Percentiles rank a stretch among this genome's conserved stretches.
These are phyloP conservation scores for Clitopilus hobsonii DNA, from an alignment of 768 basidiomycete species.

Conservation along the genomic window DNA sequence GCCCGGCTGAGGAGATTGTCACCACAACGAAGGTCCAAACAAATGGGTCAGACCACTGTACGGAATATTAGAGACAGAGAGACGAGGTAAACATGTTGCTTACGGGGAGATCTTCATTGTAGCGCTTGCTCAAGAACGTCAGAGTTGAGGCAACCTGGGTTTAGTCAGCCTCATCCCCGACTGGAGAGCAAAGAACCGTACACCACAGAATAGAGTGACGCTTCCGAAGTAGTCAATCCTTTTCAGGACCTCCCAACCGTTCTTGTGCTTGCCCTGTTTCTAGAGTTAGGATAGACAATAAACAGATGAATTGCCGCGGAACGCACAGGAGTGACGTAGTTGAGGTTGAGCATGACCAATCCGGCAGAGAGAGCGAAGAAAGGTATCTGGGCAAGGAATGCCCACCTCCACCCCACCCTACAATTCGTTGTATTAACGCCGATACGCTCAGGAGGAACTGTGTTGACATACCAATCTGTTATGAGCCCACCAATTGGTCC, in stretches of 20 bases:
- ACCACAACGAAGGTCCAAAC: constrained; percentile 48
- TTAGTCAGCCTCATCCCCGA: background rate
- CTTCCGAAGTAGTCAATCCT: constrained; percentile 77
- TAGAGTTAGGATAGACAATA: background rate
- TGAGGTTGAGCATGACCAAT: constrained; percentile 53
- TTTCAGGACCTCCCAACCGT: constrained; percentile 57
- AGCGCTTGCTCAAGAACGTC: constrained; percentile 65
- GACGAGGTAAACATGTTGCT: constrained; percentile 4
- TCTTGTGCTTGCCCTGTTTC: constrained; percentile 53
- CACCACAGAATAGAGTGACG: constrained; percentile 50
- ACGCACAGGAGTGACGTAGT: constrained; percentile 62
- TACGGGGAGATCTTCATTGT: constrained; percentile 61
- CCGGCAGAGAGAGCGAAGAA: constrained; percentile 55
- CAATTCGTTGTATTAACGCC: background rate
- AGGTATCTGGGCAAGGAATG: constrained; percentile 71
- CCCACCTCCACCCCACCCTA: constrained; percentile 73
- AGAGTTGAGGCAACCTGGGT: constrained; percentile 52
- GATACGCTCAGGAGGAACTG: constrained; percentile 25
- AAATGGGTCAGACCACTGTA: constrained; percentile 49
- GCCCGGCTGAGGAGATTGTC: constrained; percentile 35
- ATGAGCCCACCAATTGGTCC: constrained; percentile 71
- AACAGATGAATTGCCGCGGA: background rate
- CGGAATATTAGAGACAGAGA: background rate
- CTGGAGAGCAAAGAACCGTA: constrained; percentile 27
- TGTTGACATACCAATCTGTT: constrained; percentile 49